These are phyloP conservation scores for Dalbergia cultrata DNA, from an alignment of 306 rosid species.

Conservation along the genomic window DNA sequence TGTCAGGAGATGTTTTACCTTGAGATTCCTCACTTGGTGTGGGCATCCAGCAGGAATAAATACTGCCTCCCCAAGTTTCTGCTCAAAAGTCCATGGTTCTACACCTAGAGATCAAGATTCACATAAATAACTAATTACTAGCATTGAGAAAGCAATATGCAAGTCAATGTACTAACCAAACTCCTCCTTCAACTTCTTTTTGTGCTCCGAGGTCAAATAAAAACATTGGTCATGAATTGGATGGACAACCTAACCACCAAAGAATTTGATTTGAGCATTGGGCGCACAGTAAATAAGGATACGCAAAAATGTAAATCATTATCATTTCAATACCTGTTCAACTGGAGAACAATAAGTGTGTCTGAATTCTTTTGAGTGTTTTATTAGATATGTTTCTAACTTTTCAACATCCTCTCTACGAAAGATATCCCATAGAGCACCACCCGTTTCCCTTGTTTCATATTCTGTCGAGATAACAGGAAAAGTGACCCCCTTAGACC, in stretches of 20 bases:
- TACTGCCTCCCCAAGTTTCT: constrained; percentile 83
- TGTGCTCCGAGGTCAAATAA: constrained; percentile 76
- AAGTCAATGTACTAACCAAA: constrained; percentile 61
- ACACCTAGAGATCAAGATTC: constrained; percentile 56
- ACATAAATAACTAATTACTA: constrained; percentile 16
- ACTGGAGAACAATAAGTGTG: constrained; percentile 79
- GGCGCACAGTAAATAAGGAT: constrained; percentile 28
- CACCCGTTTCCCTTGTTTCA: constrained; percentile 52
- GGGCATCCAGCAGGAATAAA: constrained; percentile 96
- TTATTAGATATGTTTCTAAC: constrained; percentile 69
- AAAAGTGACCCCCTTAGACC: constrained; percentile 35
- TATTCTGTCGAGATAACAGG: constrained; percentile 37
- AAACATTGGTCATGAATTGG: constrained; percentile 88
- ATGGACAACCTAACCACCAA: constrained; percentile 66
- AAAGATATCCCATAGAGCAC: constrained; percentile 90
- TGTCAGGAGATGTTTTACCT: constrained; percentile 53
- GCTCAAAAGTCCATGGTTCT: constrained; percentile 87
- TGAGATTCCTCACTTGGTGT: constrained; percentile 90
- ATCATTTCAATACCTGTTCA: constrained; percentile 58
- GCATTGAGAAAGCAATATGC: constrained; percentile 6
- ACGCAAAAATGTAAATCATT: constrained; percentile 18
- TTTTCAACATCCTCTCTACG: constrained; percentile 79
- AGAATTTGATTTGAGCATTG: constrained; percentile 26
- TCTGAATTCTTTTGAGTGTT: constrained; percentile 76
- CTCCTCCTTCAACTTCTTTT: constrained; percentile 78